Evolutionary conservation across 176 grass and related monocot genomes (phyloP).

Genomic region (Musa itinerans): DNA sequence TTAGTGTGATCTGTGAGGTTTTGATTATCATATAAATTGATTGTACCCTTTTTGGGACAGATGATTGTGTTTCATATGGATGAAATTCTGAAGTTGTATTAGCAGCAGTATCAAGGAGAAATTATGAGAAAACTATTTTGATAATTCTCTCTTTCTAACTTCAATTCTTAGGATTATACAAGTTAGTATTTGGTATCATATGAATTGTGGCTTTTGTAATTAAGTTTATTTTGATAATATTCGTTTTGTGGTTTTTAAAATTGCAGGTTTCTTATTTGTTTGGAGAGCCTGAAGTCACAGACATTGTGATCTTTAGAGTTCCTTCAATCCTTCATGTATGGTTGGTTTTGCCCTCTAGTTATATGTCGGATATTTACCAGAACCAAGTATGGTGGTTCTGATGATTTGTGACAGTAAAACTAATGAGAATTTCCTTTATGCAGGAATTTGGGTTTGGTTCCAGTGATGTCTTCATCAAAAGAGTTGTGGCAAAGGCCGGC

Average conservation of each 20-base stretch:
- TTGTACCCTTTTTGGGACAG: too few species aligned
- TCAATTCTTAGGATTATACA: neutral
- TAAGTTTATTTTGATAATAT: neutral
- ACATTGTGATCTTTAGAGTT: slow-evolving; percentile 86
- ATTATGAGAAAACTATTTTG: too few species aligned
- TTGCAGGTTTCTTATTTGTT: slow-evolving; percentile 80
- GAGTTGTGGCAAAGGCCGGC: slow-evolving; percentile 79
- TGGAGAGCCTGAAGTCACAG: slow-evolving; percentile 63
- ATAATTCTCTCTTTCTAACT: neutral
- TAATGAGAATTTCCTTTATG: slow-evolving; percentile 18
- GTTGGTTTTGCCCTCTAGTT: slow-evolving; percentile 1
- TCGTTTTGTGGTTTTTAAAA: slow-evolving; percentile 17
- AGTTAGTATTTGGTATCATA: neutral
- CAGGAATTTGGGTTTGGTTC: slow-evolving; percentile 70
- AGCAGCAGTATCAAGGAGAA: too few species aligned
- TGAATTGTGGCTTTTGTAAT: neutral
- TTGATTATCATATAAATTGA: too few species aligned
- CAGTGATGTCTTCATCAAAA: slow-evolving; percentile 93
- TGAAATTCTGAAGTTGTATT: too few species aligned
- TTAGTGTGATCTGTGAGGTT: neutral
- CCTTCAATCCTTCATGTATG: slow-evolving; percentile 59
- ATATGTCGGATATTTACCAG: slow-evolving; percentile 8
- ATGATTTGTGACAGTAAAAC: neutral
- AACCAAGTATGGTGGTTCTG: neutral
- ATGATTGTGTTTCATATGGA: too few species aligned